These are phyloP conservation scores for Aegilops sharonensis DNA, from an alignment of 176 grass and related monocot species.

Conservation along the genomic window DNA sequence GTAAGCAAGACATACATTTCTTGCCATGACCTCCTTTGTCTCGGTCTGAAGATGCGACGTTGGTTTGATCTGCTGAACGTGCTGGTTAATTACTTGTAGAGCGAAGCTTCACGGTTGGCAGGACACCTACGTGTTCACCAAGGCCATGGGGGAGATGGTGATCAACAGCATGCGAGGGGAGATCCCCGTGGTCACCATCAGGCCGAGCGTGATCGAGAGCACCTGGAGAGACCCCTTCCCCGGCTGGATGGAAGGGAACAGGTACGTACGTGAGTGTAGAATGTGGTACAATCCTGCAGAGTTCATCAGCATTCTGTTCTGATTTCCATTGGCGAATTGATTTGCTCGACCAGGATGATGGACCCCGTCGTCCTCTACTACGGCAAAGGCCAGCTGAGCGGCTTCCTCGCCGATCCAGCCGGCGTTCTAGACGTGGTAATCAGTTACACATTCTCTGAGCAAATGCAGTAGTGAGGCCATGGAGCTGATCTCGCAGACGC, in stretches of 20 bases:
- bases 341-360: conserved; percentile 65
- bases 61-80: neutral
- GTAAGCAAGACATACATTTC: conserved; percentile 10
- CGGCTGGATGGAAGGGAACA: conserved; percentile 98
- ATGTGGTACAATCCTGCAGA: neutral
- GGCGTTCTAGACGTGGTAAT: conserved; percentile 85
- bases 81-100: conserved; percentile 18
- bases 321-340: neutral
- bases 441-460: too few species aligned
- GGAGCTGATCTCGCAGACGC: neutral
- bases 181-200: conserved; percentile 80
- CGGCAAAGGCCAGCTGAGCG: conserved; percentile 84
- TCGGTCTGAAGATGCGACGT: neutral
- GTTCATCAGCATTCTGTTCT: neutral
- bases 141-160: conserved; percentile 96
- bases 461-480: neutral
- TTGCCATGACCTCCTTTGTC: neutral
- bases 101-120: conserved; percentile 93
- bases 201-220: conserved; percentile 90
- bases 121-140: conserved; percentile 88
- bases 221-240: conserved; percentile 87
- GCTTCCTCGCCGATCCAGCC: conserved; percentile 72
- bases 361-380: conserved; percentile 90
- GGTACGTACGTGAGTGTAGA: conserved; percentile 1
- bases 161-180: conserved; percentile 83